phyloP scores from a whole-genome alignment of 2,329 filamentous ascomycete species.

The Fusarium kyushuense region DNA sequence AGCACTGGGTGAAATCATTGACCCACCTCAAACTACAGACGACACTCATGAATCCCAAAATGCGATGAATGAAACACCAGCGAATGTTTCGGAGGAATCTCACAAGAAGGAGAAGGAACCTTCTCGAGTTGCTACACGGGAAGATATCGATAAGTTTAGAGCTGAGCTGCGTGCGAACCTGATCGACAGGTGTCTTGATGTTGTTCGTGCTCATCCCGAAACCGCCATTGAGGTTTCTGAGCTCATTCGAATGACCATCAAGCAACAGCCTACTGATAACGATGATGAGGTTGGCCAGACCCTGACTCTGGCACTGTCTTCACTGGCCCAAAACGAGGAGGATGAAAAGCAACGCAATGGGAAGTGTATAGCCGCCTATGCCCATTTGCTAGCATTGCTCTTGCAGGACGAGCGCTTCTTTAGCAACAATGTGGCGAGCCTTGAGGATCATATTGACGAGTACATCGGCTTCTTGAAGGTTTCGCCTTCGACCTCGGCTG shows the following conservation, averaged over 20 bases:
- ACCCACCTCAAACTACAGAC: conserved; percentile 41
- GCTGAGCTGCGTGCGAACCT: conserved; percentile 78
- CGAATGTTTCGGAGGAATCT: conserved; percentile 23
- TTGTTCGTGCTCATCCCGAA: conserved; percentile 87
- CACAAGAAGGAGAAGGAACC: conserved; percentile 30
- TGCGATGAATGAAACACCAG: conserved; percentile 40
- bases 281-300: conserved; percentile 83
- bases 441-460: conserved; percentile 81
- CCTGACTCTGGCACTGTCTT: conserved; percentile 84
- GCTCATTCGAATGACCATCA: conserved; percentile 78
- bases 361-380: conserved; percentile 82
- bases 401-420: conserved; percentile 88
- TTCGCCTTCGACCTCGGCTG: conserved; percentile 71
- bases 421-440: conserved; percentile 75
- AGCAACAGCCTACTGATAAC: conserved; percentile 67
- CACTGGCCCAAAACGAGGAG: conserved; percentile 70
- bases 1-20: conserved; percentile 47
- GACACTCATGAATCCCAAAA: conserved; percentile 37
- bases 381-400: conserved; percentile 89
- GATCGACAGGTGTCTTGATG: conserved; percentile 90
- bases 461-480: conserved; percentile 85
- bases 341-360: conserved; percentile 74
- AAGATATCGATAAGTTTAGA: conserved; percentile 83
- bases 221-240: conserved; percentile 93
- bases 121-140: conserved; percentile 62